Evolutionary conservation across 164 flowering plant genomes (phyloP), one percentile per base, ranked within the genome.

Genomic region (Macadamia tetraphylla): DNA sequence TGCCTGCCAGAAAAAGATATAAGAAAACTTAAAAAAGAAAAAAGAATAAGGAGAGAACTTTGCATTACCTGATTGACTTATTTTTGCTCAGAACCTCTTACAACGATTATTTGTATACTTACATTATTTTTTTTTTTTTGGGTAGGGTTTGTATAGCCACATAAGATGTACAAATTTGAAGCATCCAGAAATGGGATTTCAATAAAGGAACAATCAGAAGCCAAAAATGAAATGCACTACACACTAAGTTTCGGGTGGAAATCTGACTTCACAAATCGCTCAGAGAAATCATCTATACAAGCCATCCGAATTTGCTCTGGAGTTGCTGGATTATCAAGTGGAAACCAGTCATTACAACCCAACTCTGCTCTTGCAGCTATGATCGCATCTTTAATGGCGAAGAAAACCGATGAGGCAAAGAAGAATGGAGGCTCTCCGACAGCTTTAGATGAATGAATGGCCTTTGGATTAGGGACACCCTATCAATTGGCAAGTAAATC

Each of bases 351-450:
- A 18, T 60, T 65, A 67, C 23, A 67, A 17, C 96, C 97, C 2
- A 67, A 77, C 71, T 92, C 99, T 4, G 82, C 80, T 82, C 99
- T 87, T 29, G 97, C 98, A 60, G 94, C 94, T 56, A 62, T 64
- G 51, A 94, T 87, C 14, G 98, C 99, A 71, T 94, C 96, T 71
- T 94, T 94, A 72, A 94, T 92, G 64, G 94, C 99, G 60, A 94
- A 94, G 62, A 94, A 88, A 46, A 86, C 96, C 11, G 97, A 52
- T 35, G 98, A 87, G 7, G 98, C 99, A 62, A 94, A 86, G 66
- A 94, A 94, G 69, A 94, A 94, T 15, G 99, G 99, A 63, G 98
- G 98, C 73, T 95, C 99, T 6, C 99, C 99, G 0, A 92, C 98
- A 18, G 98, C 99, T 81, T 95, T 95, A 1, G 97, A 92, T 51